Evolutionary conservation across 2,329 filamentous ascomycete species (phyloP).

Genomic region (Aurifilum marmelostoma): DNA sequence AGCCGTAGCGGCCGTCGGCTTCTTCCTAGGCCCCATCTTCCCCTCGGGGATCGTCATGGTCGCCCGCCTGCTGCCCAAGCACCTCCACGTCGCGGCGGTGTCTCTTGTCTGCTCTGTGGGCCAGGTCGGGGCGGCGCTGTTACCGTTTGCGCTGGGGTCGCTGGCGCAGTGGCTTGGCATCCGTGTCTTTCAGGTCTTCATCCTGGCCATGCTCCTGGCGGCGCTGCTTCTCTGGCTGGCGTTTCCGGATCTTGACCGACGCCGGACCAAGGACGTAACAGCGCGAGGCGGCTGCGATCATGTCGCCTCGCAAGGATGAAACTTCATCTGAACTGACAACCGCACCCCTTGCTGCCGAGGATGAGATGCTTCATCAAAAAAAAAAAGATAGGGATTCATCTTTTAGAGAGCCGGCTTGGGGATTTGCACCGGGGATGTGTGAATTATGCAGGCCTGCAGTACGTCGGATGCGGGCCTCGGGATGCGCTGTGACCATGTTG

Average conservation of each 20-base stretch:
- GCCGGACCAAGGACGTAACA: background rate
- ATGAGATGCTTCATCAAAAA: background rate
- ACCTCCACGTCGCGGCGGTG: slow-evolving; percentile 47
- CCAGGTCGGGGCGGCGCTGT: slow-evolving; percentile 46
- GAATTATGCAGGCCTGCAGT: background rate
- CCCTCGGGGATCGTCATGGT: slow-evolving; percentile 46
- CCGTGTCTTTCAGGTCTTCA: slow-evolving; percentile 39
- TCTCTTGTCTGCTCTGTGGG: slow-evolving; percentile 49
- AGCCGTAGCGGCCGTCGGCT: slow-evolving; percentile 41
- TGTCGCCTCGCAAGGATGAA: background rate
- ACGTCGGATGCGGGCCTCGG: too few species aligned
- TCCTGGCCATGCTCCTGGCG: slow-evolving; percentile 32
- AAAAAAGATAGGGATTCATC: background rate
- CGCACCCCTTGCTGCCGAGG: background rate
- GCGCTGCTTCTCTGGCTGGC: slow-evolving; percentile 30
- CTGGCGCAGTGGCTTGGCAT: slow-evolving; percentile 44
- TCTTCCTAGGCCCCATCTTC: slow-evolving; percentile 47
- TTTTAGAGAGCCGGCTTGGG: background rate
- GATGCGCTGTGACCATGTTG: too few species aligned
- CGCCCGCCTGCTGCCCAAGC: slow-evolving; percentile 41
- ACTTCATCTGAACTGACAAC: background rate
- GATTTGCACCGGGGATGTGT: background rate
- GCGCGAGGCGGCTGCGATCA: background rate
- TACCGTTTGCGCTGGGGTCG: slow-evolving; percentile 49
- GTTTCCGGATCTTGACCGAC: slow-evolving; percentile 15